Base-by-base conservation (phyloP, 1,139 yeast species). In the Candida sp. region DNA sequence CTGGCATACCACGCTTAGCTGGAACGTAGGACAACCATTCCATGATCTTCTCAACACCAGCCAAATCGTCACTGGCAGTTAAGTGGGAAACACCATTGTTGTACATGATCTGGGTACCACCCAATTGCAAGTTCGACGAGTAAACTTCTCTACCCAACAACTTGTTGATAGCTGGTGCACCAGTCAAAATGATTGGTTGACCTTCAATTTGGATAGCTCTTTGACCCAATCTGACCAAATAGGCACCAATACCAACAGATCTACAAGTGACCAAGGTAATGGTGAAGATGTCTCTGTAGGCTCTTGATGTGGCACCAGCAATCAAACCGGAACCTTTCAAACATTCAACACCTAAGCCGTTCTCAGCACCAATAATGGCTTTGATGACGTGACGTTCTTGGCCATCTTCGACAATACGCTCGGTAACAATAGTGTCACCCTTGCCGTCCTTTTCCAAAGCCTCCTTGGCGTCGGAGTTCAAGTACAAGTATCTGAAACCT, bases 241-340 rank as follows among this genome's bases (percentile, higher is more conserved):
- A 94, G 45, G 99, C 99, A 80, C 99, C 99, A 72, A 94, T 94
- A 86, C 99, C 99, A 65, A 94, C 99, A 45, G 98, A 92, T 80
- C 99, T 87, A 78, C 98, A 93, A 25, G 99, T 94, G 49, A 94
- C 99, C 70, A 94, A 81, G 26, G 99, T 94, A 55, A 93, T 86
- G 32, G 99, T 94, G 78, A 94, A 94, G 58, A 94, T 94, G 67
- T 94, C 99, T 72, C 90, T 90, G 83, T 94, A 94, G 37, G 99
- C 99, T 70, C 92, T 88, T 5, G 98, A 90, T 48, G 99, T 94
- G 41, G 96, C 97, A 73, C 99, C 99, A 33, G 99, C 99, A 77
- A 94, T 94, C 64, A 94, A 81, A 76, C 99, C 99, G 49, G 98
- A 93, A 44, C 99, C 99, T 75, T 87, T 86, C 74, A 94, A 85